Conservation (phyloP, 2,329 filamentous ascomycete species). For the Neurospora sp. region DNA sequence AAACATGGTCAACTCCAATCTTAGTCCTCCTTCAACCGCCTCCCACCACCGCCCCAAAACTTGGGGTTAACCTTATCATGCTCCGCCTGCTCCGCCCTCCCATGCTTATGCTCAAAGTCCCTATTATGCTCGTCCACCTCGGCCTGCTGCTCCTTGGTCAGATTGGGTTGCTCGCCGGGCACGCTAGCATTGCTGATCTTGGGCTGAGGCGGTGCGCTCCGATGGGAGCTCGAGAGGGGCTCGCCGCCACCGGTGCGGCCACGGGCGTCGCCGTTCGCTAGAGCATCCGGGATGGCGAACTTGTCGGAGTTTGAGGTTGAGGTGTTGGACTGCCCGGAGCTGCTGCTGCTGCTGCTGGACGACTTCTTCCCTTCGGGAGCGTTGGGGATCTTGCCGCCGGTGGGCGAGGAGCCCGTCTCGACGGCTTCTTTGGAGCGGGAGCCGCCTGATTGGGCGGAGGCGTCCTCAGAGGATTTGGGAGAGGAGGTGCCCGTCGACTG, state of each 20-base stretch:
- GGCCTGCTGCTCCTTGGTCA: slow-evolving; percentile 41
- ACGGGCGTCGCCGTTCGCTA: slow-evolving; percentile 21
- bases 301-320: slow-evolving; percentile 2
- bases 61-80: slow-evolving; percentile 44
- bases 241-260: slow-evolving; percentile 31
- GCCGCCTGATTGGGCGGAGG: slow-evolving; percentile 20
- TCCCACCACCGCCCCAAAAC: slow-evolving; percentile 35
- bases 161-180: slow-evolving; percentile 22
- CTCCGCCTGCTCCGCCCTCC: slow-evolving; percentile 29
- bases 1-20: too few relatives aligned
- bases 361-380: neutral
- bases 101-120: slow-evolving; percentile 47
- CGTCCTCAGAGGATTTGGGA: slow-evolving; percentile 16
- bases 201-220: slow-evolving; percentile 31
- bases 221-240: slow-evolving; percentile 22
- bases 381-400: neutral
- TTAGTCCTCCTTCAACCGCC: slow-evolving; percentile 17
- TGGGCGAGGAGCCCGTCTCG: slow-evolving; percentile 17
- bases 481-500: slow-evolving; percentile 8
- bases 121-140: slow-evolving; percentile 50
- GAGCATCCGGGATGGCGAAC: slow-evolving; percentile 19
- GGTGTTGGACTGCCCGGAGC: neutral
- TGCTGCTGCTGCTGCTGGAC: neutral
- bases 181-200: slow-evolving; percentile 42
- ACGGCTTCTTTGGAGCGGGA: slow-evolving; percentile 28